phyloP scores from a whole-genome alignment of 305 asterid species.

The Striga hermonthica region DNA sequence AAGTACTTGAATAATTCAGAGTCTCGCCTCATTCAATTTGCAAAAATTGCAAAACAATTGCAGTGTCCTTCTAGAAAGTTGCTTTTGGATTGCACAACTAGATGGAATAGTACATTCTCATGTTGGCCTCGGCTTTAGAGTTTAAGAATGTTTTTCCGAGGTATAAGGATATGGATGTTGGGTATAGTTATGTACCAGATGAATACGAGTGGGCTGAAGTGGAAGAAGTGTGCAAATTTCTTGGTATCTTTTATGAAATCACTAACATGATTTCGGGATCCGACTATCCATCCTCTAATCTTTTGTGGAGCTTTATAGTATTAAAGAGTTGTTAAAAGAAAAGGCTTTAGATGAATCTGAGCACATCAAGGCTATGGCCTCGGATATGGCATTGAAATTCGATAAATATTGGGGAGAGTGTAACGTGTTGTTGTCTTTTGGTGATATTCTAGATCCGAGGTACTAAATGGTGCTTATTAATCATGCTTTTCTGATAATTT shows the following conservation, averaged over 20 bases:
- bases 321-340: neutral
- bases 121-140: neutral
- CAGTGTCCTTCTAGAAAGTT: neutral
- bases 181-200: neutral
- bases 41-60: neutral
- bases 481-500: neutral
- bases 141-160: neutral
- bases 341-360: neutral
- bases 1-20: no score
- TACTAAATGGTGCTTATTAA: neutral
- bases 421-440: no score
- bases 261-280: neutral
- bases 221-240: neutral
- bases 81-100: neutral
- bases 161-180: neutral
- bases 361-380: neutral
- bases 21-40: no score
- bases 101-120: neutral
- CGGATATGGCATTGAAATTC: neutral
- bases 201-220: neutral
- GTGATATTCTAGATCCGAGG: no score
- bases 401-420: neutral
- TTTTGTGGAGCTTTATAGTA: neutral
- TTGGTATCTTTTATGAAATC: neutral
- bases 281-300: neutral